Conservation (phyloP, 306 rosid species). For the Canavalia gladiata region DNA sequence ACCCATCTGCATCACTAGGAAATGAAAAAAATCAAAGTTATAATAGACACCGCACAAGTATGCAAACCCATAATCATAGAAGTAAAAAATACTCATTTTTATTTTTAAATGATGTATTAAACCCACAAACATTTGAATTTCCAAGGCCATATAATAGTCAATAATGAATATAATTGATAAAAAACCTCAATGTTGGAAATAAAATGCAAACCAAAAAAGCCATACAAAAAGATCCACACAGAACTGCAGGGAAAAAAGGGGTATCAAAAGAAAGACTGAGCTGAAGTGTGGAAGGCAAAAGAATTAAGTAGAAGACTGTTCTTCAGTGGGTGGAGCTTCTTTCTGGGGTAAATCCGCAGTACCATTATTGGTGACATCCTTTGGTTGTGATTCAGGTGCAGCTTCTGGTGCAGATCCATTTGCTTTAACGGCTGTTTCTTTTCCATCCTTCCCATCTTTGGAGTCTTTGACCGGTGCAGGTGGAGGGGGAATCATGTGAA, state of each 20-base stretch:
- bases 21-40: not conserved
- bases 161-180: constrained; percentile 53
- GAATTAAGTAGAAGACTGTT: constrained; percentile 57
- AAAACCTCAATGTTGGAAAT: constrained; percentile 47
- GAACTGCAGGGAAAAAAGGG: constrained; percentile 31
- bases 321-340: constrained; percentile 61
- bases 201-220: constrained; percentile 42
- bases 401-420: constrained; percentile 61
- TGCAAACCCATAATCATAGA: constrained; percentile 19
- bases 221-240: constrained; percentile 42
- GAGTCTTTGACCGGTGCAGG: constrained; percentile 74
- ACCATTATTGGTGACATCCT: constrained; percentile 62
- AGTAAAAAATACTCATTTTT: not conserved
- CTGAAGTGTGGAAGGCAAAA: constrained; percentile 25
- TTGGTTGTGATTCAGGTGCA: constrained; percentile 60
- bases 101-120: constrained; percentile 38
- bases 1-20: too few relatives aligned
- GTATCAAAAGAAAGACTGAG: constrained; percentile 34
- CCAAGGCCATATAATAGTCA: constrained; percentile 54
- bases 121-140: constrained; percentile 47
- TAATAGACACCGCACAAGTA: not conserved
- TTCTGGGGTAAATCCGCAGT: constrained; percentile 60
- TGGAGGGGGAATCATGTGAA: constrained; percentile 92
- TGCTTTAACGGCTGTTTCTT: constrained; percentile 70
- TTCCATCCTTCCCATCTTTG: constrained; percentile 72